Evolutionary conservation across 2,329 filamentous ascomycete genomes (phyloP), one percentile per base, ranked within the genome.

Genomic region (Arthrinium phaeospermum): DNA sequence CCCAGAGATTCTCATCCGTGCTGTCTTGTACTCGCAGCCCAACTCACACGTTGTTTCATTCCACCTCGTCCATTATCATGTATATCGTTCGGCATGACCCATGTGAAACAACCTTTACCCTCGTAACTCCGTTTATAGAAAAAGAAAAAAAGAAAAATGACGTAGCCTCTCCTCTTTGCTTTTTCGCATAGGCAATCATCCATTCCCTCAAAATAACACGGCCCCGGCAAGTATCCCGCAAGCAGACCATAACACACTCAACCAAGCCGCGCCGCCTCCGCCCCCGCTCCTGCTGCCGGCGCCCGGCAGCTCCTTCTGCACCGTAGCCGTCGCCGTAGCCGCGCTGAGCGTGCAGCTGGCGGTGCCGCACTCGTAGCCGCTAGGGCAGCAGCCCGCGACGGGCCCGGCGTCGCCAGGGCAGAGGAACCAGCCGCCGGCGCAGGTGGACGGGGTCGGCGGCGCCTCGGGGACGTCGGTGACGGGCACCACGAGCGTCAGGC

Each of bases 351-450:
- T 91, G 82, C 94, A 97, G 80, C 91, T 94, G 30, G 88, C 89
- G 27, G 87, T 86, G 0, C 93, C 94, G 82, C 94, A 97, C 4
- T 82, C 82, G 81, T 92, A 97, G 1, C 94, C 93, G 57, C 83
- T 87, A 0, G 95, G 95, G 85, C 96, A 98, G 81, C 96, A 98
- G 8, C 94, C 95, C 0, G 94, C 91, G 0, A 92, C 90, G 0
- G 88, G 84, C n/a, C 88, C 88, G 0, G 83, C 87, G 3, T 83
- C 84, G 16, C 85, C 71, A 81, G 89, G 77, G 86, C 91, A 89
- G 87, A 98, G 75, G 75, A 90, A 92, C 96, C 96, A 98, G 5
- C 94, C 95, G 68, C 81, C 85, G 0, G 95, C 94, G 79, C 96
- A 98, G 0, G 84, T 87, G 57, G 76, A 81, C 6, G 81, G 82